Percentiles rank a stretch among this genome's conserved stretches.
Evolutionary conservation across 2,329 filamentous ascomycete genomes (phyloP).

Genomic region (Colletotrichum orbiculare): DNA sequence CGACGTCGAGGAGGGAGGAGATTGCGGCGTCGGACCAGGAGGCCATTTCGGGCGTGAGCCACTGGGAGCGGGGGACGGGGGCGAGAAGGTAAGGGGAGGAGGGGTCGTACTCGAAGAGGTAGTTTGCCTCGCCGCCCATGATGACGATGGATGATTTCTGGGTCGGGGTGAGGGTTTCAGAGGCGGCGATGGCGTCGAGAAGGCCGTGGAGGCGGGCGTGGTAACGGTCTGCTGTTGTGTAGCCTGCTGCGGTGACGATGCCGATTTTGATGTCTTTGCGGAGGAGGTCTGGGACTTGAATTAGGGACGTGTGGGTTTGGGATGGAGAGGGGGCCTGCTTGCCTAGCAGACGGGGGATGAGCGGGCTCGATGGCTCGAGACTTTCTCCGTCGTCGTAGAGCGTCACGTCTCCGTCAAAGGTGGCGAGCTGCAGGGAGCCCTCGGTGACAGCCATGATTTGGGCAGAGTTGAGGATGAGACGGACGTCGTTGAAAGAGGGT

Average conservation of each 20-base stretch:
- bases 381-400: conserved; percentile 91
- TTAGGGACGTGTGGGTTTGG: conserved; percentile 10
- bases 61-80: conserved; percentile 73
- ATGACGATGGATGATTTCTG: conserved; percentile 86
- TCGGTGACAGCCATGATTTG: conserved; percentile 89
- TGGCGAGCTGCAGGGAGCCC: conserved; percentile 83
- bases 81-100: conserved; percentile 74
- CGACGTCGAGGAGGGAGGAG: conserved; percentile 83
- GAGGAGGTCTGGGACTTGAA: conserved; percentile 68
- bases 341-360: conserved; percentile 74
- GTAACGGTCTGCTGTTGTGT: conserved; percentile 88
- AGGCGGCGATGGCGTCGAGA: conserved; percentile 78
- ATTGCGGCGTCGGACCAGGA: conserved; percentile 83
- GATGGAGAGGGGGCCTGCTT: conserved; percentile 30
- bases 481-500: conserved; percentile 96
- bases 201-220: conserved; percentile 88
- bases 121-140: conserved; percentile 96
- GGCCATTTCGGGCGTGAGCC: conserved; percentile 83
- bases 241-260: conserved; percentile 96
- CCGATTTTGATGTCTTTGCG: conserved; percentile 84
- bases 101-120: conserved; percentile 84
- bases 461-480: conserved; percentile 92
- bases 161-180: conserved; percentile 66
- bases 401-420: conserved; percentile 97
- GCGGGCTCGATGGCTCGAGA: conserved; percentile 78